Evolutionary conservation across 2,329 filamentous ascomycete genomes (phyloP).

Genomic region (Xylariaceae sp.): DNA sequence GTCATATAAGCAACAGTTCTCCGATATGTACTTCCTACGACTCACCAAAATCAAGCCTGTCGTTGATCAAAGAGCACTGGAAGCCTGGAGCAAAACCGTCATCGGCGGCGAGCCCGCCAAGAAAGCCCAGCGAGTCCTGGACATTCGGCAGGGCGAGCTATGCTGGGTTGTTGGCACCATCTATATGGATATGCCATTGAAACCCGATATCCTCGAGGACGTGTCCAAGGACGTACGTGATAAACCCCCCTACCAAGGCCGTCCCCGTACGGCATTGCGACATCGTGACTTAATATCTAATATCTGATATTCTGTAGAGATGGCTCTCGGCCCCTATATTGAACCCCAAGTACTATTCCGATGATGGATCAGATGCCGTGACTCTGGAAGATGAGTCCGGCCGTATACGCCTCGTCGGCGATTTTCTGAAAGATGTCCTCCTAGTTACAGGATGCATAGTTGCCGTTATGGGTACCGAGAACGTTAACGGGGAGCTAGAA

Average conservation of each 20-base stretch:
- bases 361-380: slow-evolving; percentile 56
- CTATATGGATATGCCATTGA: slow-evolving; percentile 95
- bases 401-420: slow-evolving; percentile 71
- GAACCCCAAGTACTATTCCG: slow-evolving; percentile 68
- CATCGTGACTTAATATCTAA: too few relatives aligned
- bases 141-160: slow-evolving; percentile 89
- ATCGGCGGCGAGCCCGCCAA: slow-evolving; percentile 71
- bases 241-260: neutral
- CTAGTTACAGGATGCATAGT: slow-evolving; percentile 91
- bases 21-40: slow-evolving; percentile 94
- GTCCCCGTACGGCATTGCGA: neutral
- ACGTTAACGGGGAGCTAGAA: slow-evolving; percentile 85
- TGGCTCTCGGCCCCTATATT: slow-evolving; percentile 81
- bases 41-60: slow-evolving; percentile 80
- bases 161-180: slow-evolving; percentile 95
- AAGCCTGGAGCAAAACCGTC: slow-evolving; percentile 72
- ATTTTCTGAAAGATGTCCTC: slow-evolving; percentile 58
- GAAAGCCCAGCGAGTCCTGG: slow-evolving; percentile 80
- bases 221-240: slow-evolving; percentile 77
- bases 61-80: slow-evolving; percentile 66
- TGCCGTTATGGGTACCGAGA: slow-evolving; percentile 92
- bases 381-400: slow-evolving; percentile 97
- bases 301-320: slow-evolving; percentile 48
- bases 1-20: slow-evolving; percentile 91
- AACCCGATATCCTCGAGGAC: slow-evolving; percentile 93